Percentiles rank a stretch among this genome's conserved stretches.
Evolutionary conservation across 371 early-diverging fungal genomes (phyloP).

Genomic region (Zopfochytrium polystomum): DNA sequence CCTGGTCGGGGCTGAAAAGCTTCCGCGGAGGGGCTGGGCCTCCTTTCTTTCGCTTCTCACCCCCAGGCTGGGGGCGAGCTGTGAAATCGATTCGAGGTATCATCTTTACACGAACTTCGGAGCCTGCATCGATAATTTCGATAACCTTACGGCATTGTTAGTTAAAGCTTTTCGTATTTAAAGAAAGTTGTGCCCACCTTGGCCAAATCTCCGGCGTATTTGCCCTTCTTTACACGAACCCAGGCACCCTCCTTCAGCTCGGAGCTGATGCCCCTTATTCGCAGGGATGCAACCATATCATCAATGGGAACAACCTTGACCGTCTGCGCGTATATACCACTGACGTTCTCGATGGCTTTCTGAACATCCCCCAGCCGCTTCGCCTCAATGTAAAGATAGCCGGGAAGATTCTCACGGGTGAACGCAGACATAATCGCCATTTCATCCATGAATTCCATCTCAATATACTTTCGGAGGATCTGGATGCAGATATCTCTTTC

Average conservation of each 20-base stretch:
- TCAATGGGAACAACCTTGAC: constrained; percentile 88
- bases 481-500: constrained; percentile 84
- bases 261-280: constrained; percentile 58
- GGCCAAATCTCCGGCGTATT: constrained; percentile 93
- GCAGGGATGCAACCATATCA: constrained; percentile 94
- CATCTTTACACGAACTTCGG: constrained; percentile 75
- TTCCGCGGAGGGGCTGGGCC: constrained; percentile 44
- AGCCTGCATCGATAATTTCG: constrained; percentile 74
- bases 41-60: constrained; percentile 53
- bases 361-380: constrained; percentile 78
- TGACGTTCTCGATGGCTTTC: constrained; percentile 68
- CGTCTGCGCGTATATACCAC: constrained; percentile 69
- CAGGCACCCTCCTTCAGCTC: constrained; percentile 81
- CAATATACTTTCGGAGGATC: constrained; percentile 76
- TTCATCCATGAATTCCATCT: constrained; percentile 57
- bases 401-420: constrained; percentile 84
- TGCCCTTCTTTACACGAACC: constrained; percentile 94
- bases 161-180: constrained; percentile 6
- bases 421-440: constrained; percentile 78
- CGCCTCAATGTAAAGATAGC: constrained; percentile 97
- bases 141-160: no score
- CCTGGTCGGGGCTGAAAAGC: constrained; percentile 74
- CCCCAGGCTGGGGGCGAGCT: constrained; percentile 32
- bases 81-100: constrained; percentile 81
- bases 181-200: constrained; percentile 59